Base-by-base conservation (phyloP, 83 land plant species). In the Picea abies region DNA sequence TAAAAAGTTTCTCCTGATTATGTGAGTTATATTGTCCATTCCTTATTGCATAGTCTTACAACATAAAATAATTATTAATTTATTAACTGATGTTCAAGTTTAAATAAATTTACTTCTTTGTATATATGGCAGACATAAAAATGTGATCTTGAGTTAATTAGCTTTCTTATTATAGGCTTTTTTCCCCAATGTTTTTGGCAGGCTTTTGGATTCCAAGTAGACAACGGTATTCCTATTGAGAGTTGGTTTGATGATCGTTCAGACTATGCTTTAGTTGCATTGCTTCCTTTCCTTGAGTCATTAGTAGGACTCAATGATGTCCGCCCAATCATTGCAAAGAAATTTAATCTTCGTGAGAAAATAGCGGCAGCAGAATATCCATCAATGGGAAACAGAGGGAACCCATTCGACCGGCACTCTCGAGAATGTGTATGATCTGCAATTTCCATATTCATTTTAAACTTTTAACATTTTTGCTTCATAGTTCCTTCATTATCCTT, bases 201-300 rank as follows among this genome's bases (percentile, higher is more conserved):
- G 97, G 97, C 96, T 49, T 94, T 94, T 86, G 97, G 97, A 22
- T 94, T 94, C 68, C 97, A 94, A 84, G 85, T 94, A 16, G 96
- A 94, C 84, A 94, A 94, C 82, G 97, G 97, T 19, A 90, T 94
- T 61, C 97, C 97, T 47, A 94, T 94, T 29, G 94, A 93, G 82
- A 94, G 97, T 85, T 94, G 96, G 97, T 94, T 93, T 86, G 92
- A 93, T 35, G 96, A 94, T 64, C 88, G 83, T 26, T 85, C 90
- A 19, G 97, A 94, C 71, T 82, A 70, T 60, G 97, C 91, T 49
- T 68, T 94, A 71, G 76, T 88, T 25, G 14, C 79, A 58, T 56
- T 94, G 23, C 90, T 94, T 73, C 97, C 97, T 8, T 94, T 94
- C 79, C 87, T 94, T 82, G 97, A 94, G 82, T 90, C 88, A 60